Evolutionary conservation across 108 stramenopile genomes (phyloP), one percentile per base, ranked within the genome.

Genomic region (Seminavis robusta): DNA sequence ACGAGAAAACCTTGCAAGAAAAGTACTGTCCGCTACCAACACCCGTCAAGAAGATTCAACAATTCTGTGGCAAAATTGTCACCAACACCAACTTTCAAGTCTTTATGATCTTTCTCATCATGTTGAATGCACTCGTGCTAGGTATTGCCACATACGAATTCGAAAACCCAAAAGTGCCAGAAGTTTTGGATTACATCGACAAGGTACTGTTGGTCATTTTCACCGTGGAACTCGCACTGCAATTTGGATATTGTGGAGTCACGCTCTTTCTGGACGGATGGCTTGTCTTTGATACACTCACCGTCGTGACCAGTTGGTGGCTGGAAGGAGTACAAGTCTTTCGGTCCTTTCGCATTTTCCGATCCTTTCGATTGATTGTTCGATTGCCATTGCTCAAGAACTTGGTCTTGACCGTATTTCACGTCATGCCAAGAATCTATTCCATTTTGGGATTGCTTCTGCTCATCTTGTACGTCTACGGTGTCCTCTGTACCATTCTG

Each of bases 381-480:
- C 52, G 83, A 26, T 58, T 79, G 28, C 73, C 74, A 42, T 50
- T 59, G 17, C 43, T 79, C 10, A 47, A 67, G 40, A 71, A 81
- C 56, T 65, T 85, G 33, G 71, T 85, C 0, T n/a, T 64, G 30
- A 80, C 84, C 0, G 46, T 85, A 34, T 67, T 77, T 34, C 66
- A 50, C 13, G 84, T 85, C 5, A 56, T 85, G 43, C 84, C 84
- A 25, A 60, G 77, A 48, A 76, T 85, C 77, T 52, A 54, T 26
- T 77, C 77, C 0, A 81, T 85, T 63, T 42, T 41, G 0, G 37
- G 57, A 23, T 67, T 85, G 16, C 55, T 85, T 44, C 1, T 59
- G 31, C 70, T 85, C 25, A 56, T 85, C 10, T 81, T 85, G 49
- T 85, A 73, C 45, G 72, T 85, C 17, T 85, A 79, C 51, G 71